These are phyloP conservation scores for Crepidotus variabilis DNA, from an alignment of 768 basidiomycete genomes.

Conservation along the genomic window DNA sequence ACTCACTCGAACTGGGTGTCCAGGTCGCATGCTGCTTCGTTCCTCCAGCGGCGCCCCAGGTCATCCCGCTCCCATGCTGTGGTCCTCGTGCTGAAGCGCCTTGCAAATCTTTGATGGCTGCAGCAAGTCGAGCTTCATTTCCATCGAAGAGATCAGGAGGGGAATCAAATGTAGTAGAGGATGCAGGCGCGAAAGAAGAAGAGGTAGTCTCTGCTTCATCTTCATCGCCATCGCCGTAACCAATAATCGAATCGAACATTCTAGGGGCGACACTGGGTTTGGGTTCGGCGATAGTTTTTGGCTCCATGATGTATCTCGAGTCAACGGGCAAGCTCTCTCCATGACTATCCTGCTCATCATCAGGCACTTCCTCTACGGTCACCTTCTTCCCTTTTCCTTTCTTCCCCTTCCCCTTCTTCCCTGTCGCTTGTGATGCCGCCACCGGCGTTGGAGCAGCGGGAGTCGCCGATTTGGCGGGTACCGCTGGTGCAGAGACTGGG, in stretches of 20 bases:
- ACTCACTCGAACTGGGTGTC: slow-evolving; percentile 6
- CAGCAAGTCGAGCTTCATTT: slow-evolving; percentile 23
- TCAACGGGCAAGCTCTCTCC: slow-evolving; percentile 31
- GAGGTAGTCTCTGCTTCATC: slow-evolving; percentile 16
- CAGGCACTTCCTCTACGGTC: slow-evolving; percentile 42
- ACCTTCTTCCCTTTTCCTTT: slow-evolving; percentile 29
- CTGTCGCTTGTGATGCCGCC: slow-evolving; percentile 14
- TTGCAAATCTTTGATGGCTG: slow-evolving; percentile 19
- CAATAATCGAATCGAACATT: slow-evolving; percentile 34
- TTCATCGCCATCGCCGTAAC: slow-evolving; percentile 22
- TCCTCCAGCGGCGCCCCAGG: slow-evolving; percentile 5
- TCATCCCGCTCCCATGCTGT: slow-evolving; percentile 4
- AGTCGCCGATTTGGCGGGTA: background rate
- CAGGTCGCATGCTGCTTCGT: slow-evolving; percentile 7
- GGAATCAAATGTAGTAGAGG: slow-evolving; percentile 24
- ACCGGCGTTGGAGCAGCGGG: slow-evolving; percentile 12
- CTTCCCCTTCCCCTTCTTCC: slow-evolving; percentile 23
- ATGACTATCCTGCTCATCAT: slow-evolving; percentile 34
- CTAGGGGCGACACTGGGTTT: slow-evolving; percentile 36
- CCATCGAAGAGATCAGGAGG: slow-evolving; percentile 21
- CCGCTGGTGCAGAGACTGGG: slow-evolving; percentile 4
- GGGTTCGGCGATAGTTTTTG: slow-evolving; percentile 31
- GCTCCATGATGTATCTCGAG: slow-evolving; percentile 28
- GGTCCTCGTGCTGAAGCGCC: slow-evolving; percentile 7
- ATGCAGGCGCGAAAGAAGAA: slow-evolving; percentile 21